Conservation (phyloP, 1,284 basidiomycete species). For the Ustilago vetiveriae region DNA sequence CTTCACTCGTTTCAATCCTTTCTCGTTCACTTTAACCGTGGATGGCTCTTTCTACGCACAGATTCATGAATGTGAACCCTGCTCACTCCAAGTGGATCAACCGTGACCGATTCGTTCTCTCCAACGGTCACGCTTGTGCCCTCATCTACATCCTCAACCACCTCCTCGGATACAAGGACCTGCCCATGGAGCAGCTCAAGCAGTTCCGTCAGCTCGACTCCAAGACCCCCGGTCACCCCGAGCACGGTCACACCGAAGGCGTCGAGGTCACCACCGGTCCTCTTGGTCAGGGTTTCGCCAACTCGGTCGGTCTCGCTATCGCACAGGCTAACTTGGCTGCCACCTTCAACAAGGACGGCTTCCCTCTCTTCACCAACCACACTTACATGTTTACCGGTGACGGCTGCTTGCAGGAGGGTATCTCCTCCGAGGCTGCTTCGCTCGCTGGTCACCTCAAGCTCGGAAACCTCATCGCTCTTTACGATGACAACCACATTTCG, state of each 20-base stretch:
- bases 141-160: slow-evolving; percentile 82
- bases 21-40: neutral
- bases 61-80: slow-evolving; percentile 86
- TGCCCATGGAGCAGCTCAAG: slow-evolving; percentile 84
- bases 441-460: slow-evolving; percentile 90
- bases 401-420: slow-evolving; percentile 95
- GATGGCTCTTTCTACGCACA: slow-evolving; percentile 57
- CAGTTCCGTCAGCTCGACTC: slow-evolving; percentile 77
- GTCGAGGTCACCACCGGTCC: slow-evolving; percentile 96
- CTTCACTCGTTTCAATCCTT: neutral
- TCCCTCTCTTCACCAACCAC: slow-evolving; percentile 86
- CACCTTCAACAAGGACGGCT: slow-evolving; percentile 86
- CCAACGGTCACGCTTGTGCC: slow-evolving; percentile 69
- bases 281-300: slow-evolving; percentile 86
- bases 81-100: slow-evolving; percentile 82
- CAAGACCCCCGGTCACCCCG: slow-evolving; percentile 79
- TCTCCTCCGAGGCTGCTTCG: slow-evolving; percentile 87
- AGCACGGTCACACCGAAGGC: slow-evolving; percentile 81
- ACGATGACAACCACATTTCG: slow-evolving; percentile 79
- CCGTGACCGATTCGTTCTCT: slow-evolving; percentile 76
- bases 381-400: slow-evolving; percentile 91
- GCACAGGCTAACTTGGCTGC: slow-evolving; percentile 89
- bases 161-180: slow-evolving; percentile 79
- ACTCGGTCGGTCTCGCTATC: slow-evolving; percentile 91
- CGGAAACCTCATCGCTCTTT: slow-evolving; percentile 79